phyloP scores from a whole-genome alignment of 169 alveolate genomes.

The Plasmodium vinckei region DNA sequence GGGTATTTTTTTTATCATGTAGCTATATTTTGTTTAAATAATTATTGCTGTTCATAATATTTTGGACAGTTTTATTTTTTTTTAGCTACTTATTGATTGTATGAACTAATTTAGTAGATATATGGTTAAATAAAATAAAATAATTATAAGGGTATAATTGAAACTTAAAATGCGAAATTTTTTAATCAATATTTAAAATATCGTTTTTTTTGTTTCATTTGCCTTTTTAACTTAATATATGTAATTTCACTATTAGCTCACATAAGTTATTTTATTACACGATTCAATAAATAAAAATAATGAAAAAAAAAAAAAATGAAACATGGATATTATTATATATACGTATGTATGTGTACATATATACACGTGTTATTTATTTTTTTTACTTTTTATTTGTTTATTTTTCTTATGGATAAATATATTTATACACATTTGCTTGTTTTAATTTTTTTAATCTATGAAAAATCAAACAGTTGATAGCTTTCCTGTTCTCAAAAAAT shows the following conservation, averaged over 20 bases:
- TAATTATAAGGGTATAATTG: slow-evolving; percentile 41
- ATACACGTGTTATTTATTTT: background rate
- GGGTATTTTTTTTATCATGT: too few species aligned
- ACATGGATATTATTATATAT: background rate
- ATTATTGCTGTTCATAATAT: too few species aligned
- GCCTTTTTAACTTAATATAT: background rate
- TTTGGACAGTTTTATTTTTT: too few species aligned
- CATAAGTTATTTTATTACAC: too few species aligned
- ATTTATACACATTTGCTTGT: slow-evolving; percentile 9
- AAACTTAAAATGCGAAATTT: slow-evolving; percentile 17
- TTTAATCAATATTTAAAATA: slow-evolving; percentile 1
- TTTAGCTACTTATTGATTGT: too few species aligned
- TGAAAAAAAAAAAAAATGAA: too few species aligned
- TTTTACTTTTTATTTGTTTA: background rate
- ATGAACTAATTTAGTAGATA: too few species aligned
- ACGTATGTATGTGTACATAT: background rate
- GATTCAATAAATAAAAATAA: too few species aligned
- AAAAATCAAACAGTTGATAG: slow-evolving; percentile 31
- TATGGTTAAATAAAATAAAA: background rate
- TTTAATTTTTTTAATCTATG: slow-evolving; percentile 9
- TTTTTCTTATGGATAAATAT: slow-evolving; percentile 10
- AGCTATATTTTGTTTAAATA: too few species aligned
- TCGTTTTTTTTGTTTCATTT: slow-evolving; percentile 8
- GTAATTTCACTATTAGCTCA: too few species aligned
- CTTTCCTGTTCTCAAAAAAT: slow-evolving; percentile 23